Evolutionary conservation across 495 filamentous ascomycete species (phyloP).

Genomic region (Monascus purpureus): DNA sequence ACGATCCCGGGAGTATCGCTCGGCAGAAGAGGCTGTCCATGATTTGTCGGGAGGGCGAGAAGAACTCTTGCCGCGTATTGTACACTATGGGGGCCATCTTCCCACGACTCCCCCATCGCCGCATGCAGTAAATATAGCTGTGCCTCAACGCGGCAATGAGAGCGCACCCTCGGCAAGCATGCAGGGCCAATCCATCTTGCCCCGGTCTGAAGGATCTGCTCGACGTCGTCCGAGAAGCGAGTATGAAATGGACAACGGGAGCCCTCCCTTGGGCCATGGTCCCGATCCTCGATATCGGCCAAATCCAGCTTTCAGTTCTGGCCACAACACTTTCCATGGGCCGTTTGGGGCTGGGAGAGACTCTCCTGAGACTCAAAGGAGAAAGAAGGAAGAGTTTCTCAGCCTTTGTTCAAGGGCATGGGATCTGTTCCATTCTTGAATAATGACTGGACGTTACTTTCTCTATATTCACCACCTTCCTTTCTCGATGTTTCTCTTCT

Average conservation of each 20-base stretch:
- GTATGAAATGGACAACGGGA: conserved; percentile 69
- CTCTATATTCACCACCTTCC: not conserved
- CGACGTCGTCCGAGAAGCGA: conserved; percentile 70
- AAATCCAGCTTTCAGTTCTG: conserved; percentile 58
- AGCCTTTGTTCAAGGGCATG: conserved; percentile 76
- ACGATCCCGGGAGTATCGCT: conserved; percentile 77
- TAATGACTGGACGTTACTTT: conserved; percentile 1
- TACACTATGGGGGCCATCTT: conserved; percentile 83
- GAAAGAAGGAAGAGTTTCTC: conserved; percentile 93
- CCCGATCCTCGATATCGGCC: conserved; percentile 28
- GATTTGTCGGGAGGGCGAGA: conserved; percentile 82
- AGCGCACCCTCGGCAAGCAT: conserved; percentile 9
- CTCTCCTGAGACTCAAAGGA: conserved; percentile 67
- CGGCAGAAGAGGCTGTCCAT: conserved; percentile 86
- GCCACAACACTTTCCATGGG: conserved; percentile 41
- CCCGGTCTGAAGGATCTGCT: conserved; percentile 31
- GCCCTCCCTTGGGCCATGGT: conserved; percentile 29
- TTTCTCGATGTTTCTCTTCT: conserved; percentile 1
- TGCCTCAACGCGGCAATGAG: conserved; percentile 11
- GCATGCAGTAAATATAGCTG: conserved; percentile 24
- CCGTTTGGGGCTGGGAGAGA: conserved; percentile 68
- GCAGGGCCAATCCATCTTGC: conserved; percentile 10
- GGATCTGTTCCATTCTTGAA: conserved; percentile 92
- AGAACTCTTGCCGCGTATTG: conserved; percentile 79
- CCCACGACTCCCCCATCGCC: conserved; percentile 91